phyloP scores from a whole-genome alignment of 371 early-diverging fungal genomes.

The Parasitella parasitica region DNA sequence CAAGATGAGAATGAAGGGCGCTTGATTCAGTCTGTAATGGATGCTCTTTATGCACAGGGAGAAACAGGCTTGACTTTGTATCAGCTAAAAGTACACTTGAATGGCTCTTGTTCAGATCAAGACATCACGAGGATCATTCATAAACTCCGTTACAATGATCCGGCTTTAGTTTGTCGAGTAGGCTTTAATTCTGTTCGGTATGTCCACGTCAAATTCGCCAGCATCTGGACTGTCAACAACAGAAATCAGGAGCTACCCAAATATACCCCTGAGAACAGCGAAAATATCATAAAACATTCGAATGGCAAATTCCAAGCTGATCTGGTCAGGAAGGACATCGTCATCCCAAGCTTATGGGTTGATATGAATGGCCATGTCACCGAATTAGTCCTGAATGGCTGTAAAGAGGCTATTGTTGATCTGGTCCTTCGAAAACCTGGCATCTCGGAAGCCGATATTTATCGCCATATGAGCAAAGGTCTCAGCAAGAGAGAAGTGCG shows the following conservation, averaged over 20 bases:
- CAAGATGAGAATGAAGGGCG: neutral
- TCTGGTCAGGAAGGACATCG: neutral
- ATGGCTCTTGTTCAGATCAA: neutral
- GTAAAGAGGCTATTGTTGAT: constrained; percentile 20
- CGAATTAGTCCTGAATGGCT: constrained; percentile 13
- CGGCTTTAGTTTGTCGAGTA: constrained; percentile 17
- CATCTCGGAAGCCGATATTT: constrained; percentile 18
- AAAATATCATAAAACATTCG: neutral
- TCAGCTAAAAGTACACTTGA: constrained; percentile 9
- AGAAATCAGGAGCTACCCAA: too few relatives aligned
- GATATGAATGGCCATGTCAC: constrained; percentile 29
- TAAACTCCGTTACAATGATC: neutral
- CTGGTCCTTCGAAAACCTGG: constrained; percentile 32
- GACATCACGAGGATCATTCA: constrained; percentile 13
- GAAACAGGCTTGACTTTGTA: constrained; percentile 15
- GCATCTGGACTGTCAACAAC: constrained; percentile 14
- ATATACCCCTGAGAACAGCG: too few relatives aligned
- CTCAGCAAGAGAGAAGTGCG: constrained; percentile 23
- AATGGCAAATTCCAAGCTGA: neutral
- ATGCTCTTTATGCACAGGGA: neutral
- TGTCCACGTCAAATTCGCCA: constrained; percentile 13
- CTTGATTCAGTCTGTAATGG: constrained; percentile 6
- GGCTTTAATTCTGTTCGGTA: constrained; percentile 27
- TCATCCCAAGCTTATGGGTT: constrained; percentile 31
- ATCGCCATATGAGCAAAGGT: constrained; percentile 1